Percentiles rank a stretch among this genome's conserved stretches.
Conservation (phyloP, 140 eudicot genomes). For the Bidens hawaiensis region DNA sequence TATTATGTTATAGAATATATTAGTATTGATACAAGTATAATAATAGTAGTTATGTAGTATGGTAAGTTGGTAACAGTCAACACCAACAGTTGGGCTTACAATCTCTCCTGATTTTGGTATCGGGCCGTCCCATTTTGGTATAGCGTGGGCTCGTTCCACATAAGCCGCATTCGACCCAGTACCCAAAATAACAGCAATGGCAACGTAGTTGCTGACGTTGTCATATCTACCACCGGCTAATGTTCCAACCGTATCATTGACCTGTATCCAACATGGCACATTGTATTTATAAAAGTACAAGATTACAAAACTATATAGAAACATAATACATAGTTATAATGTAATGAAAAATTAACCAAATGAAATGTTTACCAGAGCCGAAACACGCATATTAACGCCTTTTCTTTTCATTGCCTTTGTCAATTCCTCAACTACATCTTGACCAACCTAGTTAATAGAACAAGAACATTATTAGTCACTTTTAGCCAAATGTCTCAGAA, state of each 20-base stretch:
- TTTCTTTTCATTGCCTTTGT: constrained; percentile 59
- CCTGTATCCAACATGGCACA: constrained; percentile 2
- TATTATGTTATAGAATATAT: neutral
- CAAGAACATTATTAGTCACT: neutral
- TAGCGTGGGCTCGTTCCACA: constrained; percentile 63
- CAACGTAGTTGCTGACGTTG: constrained; percentile 44
- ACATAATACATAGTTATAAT: neutral
- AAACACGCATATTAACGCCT: constrained; percentile 63
- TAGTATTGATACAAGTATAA: neutral
- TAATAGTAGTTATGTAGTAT: neutral
- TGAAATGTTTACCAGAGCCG: constrained; percentile 63
- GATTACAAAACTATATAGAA: neutral
- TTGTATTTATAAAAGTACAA: neutral
- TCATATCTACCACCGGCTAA: constrained; percentile 76
- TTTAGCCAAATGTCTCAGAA: neutral
- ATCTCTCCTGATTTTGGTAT: constrained; percentile 77
- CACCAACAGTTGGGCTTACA: constrained; percentile 28
- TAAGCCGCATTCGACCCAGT: constrained; percentile 93
- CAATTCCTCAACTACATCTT: constrained; percentile 67
- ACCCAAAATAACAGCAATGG: constrained; percentile 75
- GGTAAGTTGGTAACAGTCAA: neutral
- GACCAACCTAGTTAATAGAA: constrained; percentile 40
- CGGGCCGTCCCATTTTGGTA: constrained; percentile 79
- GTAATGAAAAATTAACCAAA: neutral
- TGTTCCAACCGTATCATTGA: constrained; percentile 14